These are phyloP conservation scores for Aspergillus spinulosporus DNA, from an alignment of 2,329 filamentous ascomycete genomes.

Conservation along the genomic window DNA sequence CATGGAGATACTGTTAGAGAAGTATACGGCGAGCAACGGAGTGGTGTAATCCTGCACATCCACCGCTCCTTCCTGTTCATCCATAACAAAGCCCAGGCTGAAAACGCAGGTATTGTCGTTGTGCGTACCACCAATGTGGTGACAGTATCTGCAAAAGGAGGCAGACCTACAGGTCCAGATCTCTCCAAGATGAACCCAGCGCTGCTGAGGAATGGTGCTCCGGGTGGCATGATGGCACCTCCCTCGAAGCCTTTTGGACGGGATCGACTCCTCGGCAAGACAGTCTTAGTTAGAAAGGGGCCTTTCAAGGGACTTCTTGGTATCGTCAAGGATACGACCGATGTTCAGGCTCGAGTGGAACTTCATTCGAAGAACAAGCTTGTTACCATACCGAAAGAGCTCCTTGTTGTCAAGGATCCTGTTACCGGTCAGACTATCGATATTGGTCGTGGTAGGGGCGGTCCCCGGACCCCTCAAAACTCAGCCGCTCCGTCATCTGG, in stretches of 20 bases:
- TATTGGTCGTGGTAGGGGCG: constrained; percentile 55
- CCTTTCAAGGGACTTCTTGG: constrained; percentile 90
- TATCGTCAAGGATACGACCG: constrained; percentile 93
- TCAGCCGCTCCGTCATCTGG: constrained; percentile 50
- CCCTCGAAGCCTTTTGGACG: constrained; percentile 68
- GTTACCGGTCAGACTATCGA: constrained; percentile 77
- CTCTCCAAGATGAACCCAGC: constrained; percentile 91
- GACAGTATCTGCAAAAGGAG: constrained; percentile 92
- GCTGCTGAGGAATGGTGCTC: constrained; percentile 66
- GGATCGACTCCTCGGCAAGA: constrained; percentile 85
- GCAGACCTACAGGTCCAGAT: constrained; percentile 74
- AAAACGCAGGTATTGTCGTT: constrained; percentile 89
- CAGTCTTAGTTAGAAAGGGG: constrained; percentile 82
- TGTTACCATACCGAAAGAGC: constrained; percentile 77
- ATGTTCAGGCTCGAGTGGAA: constrained; percentile 82
- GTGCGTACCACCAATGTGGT: constrained; percentile 80
- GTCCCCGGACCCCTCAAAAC: constrained; percentile 50
- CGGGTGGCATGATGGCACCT: constrained; percentile 59
- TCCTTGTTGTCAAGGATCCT: constrained; percentile 79
- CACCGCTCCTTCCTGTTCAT: constrained; percentile 90
- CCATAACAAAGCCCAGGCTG: constrained; percentile 77
- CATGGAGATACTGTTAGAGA: constrained; percentile 92
- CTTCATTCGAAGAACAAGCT: constrained; percentile 93
- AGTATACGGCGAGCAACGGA: constrained; percentile 77
- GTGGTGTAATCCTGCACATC: constrained; percentile 89